Evolutionary conservation across 352 stramenopile species (phyloP).

Genomic region (Elongisporangium prolatum): DNA sequence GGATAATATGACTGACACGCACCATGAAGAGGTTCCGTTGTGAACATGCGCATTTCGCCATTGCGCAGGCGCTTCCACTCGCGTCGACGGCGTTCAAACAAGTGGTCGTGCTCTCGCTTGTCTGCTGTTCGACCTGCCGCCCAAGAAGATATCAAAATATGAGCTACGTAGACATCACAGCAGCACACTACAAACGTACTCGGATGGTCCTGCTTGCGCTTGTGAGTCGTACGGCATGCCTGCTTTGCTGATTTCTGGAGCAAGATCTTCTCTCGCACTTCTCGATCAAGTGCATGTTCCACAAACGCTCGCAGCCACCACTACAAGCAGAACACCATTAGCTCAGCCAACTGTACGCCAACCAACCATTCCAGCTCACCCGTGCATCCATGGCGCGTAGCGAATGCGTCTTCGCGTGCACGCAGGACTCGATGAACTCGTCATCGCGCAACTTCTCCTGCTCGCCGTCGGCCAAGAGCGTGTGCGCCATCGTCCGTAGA

Average conservation of each 20-base stretch:
- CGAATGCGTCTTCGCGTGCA: conserved; percentile 53
- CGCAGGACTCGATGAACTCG: conserved; percentile 43
- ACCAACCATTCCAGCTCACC: conserved; percentile 16
- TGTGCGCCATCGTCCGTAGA: conserved; percentile 52
- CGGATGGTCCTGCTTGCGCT: conserved; percentile 67
- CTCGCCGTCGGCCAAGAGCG: conserved; percentile 30
- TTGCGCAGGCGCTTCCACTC: conserved; percentile 73
- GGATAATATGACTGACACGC: too few relatives aligned
- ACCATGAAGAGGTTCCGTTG: conserved; percentile 65
- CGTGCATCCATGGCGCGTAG: conserved; percentile 66
- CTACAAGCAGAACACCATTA: conserved; percentile 15
- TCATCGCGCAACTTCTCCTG: conserved; percentile 55
- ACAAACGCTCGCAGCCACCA: conserved; percentile 75
- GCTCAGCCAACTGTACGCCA: background rate
- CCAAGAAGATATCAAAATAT: conserved; percentile 2
- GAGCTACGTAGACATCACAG: too few relatives aligned
- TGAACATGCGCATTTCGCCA: conserved; percentile 72
- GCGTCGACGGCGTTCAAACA: conserved; percentile 64
- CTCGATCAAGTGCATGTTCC: conserved; percentile 64
- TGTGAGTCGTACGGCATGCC: conserved; percentile 49
- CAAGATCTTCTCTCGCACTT: conserved; percentile 37
- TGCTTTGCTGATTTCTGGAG: conserved; percentile 18
- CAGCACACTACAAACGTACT: conserved; percentile 38
- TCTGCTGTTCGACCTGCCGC: conserved; percentile 61
- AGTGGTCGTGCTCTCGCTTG: conserved; percentile 71